These are phyloP conservation scores for Stagonosporopsis tanaceti DNA, from an alignment of 2,329 filamentous ascomycete genomes.

Conservation along the genomic window DNA sequence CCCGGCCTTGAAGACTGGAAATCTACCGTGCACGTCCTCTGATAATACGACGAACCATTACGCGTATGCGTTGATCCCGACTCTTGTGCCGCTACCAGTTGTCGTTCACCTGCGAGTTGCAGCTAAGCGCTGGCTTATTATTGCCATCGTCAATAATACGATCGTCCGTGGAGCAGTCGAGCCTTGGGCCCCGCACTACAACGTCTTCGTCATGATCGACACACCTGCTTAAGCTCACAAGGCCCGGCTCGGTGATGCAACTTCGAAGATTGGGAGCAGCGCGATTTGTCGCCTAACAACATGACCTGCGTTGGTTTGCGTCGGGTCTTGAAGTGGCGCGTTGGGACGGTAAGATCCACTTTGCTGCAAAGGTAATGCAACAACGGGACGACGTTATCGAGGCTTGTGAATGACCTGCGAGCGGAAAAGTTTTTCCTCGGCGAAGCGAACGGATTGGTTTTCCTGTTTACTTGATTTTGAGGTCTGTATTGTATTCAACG, in stretches of 20 bases:
- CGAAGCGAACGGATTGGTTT: background rate
- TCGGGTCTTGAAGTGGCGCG: background rate
- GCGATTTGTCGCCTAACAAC: background rate
- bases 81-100: background rate
- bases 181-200: constrained; percentile 21
- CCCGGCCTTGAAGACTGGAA: background rate
- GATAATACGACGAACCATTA: background rate
- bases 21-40: background rate
- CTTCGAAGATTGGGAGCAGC: constrained; percentile 5
- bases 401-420: background rate
- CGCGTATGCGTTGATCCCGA: background rate
- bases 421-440: background rate
- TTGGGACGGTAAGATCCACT: constrained; percentile 8
- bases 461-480: background rate
- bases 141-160: constrained; percentile 7
- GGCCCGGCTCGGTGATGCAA: constrained; percentile 15
- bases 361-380: constrained; percentile 13
- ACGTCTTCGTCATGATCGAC: constrained; percentile 29
- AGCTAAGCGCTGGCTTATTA: constrained; percentile 3
- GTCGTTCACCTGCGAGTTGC: background rate
- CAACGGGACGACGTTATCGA: constrained; percentile 6
- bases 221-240: constrained; percentile 18
- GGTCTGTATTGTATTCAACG: too few species aligned
- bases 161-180: constrained; percentile 16
- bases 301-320: constrained; percentile 4